Base-by-base conservation (phyloP, 2,329 filamentous ascomycete genomes). In the Elsinoe ampelina region DNA sequence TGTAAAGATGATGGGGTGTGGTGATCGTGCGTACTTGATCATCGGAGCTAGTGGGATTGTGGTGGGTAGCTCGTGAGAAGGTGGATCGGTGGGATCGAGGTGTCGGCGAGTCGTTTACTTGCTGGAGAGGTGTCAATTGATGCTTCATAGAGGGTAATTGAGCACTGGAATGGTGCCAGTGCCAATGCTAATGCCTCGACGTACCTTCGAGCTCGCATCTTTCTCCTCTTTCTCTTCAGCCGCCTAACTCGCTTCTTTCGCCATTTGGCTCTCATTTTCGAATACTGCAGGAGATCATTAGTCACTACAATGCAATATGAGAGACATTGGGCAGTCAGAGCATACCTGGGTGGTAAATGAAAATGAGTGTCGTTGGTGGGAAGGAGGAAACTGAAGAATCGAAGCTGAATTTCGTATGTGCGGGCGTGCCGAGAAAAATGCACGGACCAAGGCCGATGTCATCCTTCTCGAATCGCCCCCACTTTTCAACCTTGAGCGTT, bases 171-270 rank as follows among this genome's bases (percentile, higher is more conserved):
- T 22, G 6, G 1, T 41, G 35, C 34, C 36, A 56, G 1, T 41
- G 35, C 34, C 36, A 56, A 32, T 19, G 43, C 51, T 19, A 45
- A 56, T 32, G 39, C 10, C 41, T 58, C 41, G 62, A 78, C 90
- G 83, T 83, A 97, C 93, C 85, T 91, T 81, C 93, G 81, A 72
- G 92, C 93, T 77, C 93, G 85, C 80, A 93, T 95, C 92, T 98
- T 98, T 90, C 93, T 95, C 82, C 93, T 90, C 91, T 98, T 98
- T 76, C 91, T 87, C 87, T 97, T 97, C 78, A 98, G 89, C 79
- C 93, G 86, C 73, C 93, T 84, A 80, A 95, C 91, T 77, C 93
- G 85, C 92, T 98, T 98, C 88, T 98, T 98, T 84, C 92, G 93
- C 93, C 93, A 97, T 84, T 97, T 97, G 75, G 90, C 91, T 93